Percentiles rank a stretch among this genome's conserved stretches.
Conservation (phyloP, 75 land plant genomes). For the Picea sitchensis region DNA sequence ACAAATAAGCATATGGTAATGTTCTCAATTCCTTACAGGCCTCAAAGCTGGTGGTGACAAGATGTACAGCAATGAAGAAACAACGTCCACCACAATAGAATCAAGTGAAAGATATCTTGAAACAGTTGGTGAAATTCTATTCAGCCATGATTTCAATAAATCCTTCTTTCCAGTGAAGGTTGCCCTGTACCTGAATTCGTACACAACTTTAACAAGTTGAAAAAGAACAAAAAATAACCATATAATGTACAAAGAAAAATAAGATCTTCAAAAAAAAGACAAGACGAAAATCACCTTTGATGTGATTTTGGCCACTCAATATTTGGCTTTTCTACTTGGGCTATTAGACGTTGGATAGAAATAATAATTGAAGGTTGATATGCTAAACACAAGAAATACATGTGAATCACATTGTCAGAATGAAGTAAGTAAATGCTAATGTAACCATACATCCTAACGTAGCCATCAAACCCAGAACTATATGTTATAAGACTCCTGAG, state of each 20-base stretch:
- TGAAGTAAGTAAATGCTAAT: background rate
- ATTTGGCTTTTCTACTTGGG: slow-evolving; percentile 70
- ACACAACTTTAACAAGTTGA: slow-evolving; percentile 8
- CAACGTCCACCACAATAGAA: slow-evolving; percentile 63
- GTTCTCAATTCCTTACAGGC: slow-evolving; percentile 52
- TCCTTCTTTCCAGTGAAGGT: slow-evolving; percentile 60
- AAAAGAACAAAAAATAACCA: slow-evolving; percentile 2
- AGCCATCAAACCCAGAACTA: background rate
- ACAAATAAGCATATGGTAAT: no score
- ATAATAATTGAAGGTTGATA: slow-evolving; percentile 74
- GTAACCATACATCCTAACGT: background rate
- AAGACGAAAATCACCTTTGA: slow-evolving; percentile 49
- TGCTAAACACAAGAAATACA: slow-evolving; percentile 32
- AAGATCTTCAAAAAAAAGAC: background rate
- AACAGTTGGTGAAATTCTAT: slow-evolving; percentile 52
- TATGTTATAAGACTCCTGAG: background rate
- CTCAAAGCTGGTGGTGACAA: slow-evolving; percentile 76
- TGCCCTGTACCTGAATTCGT: slow-evolving; percentile 44
- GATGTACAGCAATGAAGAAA: slow-evolving; percentile 72
- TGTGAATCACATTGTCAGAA: background rate
- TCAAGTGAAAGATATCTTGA: slow-evolving; percentile 60
- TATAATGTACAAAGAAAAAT: background rate
- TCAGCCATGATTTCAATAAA: slow-evolving; percentile 65
- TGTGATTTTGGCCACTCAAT: slow-evolving; percentile 95
- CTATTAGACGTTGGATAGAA: slow-evolving; percentile 53